Evolutionary conservation across 169 alveolate genomes (phyloP), one percentile per base, ranked within the genome.

Genomic region (Plasmodium adleri): DNA sequence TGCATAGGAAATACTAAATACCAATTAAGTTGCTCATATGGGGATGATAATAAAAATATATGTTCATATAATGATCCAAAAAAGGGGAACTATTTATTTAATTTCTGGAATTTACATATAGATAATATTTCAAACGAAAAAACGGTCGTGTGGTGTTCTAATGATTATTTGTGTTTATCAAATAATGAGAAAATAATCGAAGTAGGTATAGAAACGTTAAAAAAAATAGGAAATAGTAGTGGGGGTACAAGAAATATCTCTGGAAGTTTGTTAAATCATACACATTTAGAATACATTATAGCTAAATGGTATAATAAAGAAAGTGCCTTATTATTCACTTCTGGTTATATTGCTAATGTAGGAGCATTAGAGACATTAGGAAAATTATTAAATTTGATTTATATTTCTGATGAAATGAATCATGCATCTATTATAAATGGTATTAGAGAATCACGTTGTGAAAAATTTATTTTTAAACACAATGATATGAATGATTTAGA

Each of bases 241-340:
- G 98, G 98, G 43, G 98, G 98, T 20, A 96, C 98, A 26, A 87
- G 98, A 64, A 96, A 96, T 76, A 96, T 96, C 24, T 96, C 97
- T 60, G 98, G 98, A 28, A 95, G 95, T 56, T 88, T 94, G 28
- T 80, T 60, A 15, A 93, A 86, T 63, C 97, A 95, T 76, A 94
- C 93, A 13, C 92, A 85, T 13, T 95, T 96, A 39, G 98, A 96
- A 87, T 85, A 83, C 52, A 96, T 93, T 22, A 85, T 96, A 50
- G 97, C 98, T 7, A 94, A 90, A 45, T 90, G 94, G 74, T 97
- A 94, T 85, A 83, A 83, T 22, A 96, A 95, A 88, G 97, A 95
- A 26, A 80, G 93, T 28, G 96, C 97, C 2, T 80, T 96, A 39
- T 95, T 95, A 32, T 95, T 93, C 86, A 94, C 96, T 10, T 74